Conservation (phyloP, 176 grass and related monocot species). For the Zea mays region Zm-B73-REFERENCE-NAM-5.0 NC_050096.1:279405001-279405500, state of each 20-base stretch:
- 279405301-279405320: conserved; percentile 21
- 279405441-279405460: conserved; percentile 24
- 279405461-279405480: conserved; percentile 92
- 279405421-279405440: conserved; percentile 3
- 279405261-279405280: conserved; percentile 99
- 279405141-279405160: neutral
- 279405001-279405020: neutral
- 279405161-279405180: conserved; percentile 1
- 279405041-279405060: neutral
- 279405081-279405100: neutral
- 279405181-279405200: conserved; percentile 61
- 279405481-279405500: conserved; percentile 93
- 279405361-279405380: conserved; percentile 2
- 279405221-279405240: conserved; percentile 88
- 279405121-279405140: neutral
- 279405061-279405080: neutral
- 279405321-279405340: conserved; percentile 13
- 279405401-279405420: conserved; percentile 14
- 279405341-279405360: conserved; percentile 11
- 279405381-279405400: conserved; percentile 18
- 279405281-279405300: conserved; percentile 75
- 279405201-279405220: conserved; percentile 87
- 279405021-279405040: conserved; percentile 16
- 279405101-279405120: neutral
- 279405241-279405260: conserved; percentile 87